phyloP scores from a whole-genome alignment of 768 basidiomycete genomes.

The Naganishia vishniacii region DNA sequence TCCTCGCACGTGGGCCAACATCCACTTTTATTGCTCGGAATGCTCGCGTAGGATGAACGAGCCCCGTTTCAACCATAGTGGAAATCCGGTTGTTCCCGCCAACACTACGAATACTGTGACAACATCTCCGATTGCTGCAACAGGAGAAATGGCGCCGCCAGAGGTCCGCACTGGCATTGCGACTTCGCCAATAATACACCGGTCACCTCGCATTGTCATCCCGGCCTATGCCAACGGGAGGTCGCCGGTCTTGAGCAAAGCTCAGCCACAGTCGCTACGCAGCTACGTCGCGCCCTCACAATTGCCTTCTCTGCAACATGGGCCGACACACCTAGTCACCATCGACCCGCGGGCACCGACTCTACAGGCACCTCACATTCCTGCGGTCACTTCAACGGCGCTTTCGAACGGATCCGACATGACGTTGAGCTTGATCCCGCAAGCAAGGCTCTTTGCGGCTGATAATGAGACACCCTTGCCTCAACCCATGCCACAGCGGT shows the following conservation, averaged over 20 bases:
- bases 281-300: too few relatives aligned
- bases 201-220: slow-evolving; percentile 3
- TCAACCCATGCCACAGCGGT: too few relatives aligned
- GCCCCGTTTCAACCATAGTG: background rate
- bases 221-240: slow-evolving; percentile 1
- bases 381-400: too few relatives aligned
- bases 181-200: slow-evolving; percentile 1
- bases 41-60: slow-evolving; percentile 5
- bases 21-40: slow-evolving; percentile 67
- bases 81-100: background rate
- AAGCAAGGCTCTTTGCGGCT: too few relatives aligned
- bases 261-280: too few relatives aligned
- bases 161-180: background rate
- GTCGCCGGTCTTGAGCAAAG: slow-evolving; percentile 4
- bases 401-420: too few relatives aligned
- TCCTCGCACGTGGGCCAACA: slow-evolving; percentile 74
- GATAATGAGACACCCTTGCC: too few relatives aligned
- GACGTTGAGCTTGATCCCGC: too few relatives aligned
- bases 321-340: too few relatives aligned
- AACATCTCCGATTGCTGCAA: background rate
- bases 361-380: too few relatives aligned
- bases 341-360: too few relatives aligned
- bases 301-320: too few relatives aligned
- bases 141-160: background rate
- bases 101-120: background rate